Evolutionary conservation across 2,329 filamentous ascomycete genomes (phyloP).

Genomic region (Aureobasidium sp.): DNA sequence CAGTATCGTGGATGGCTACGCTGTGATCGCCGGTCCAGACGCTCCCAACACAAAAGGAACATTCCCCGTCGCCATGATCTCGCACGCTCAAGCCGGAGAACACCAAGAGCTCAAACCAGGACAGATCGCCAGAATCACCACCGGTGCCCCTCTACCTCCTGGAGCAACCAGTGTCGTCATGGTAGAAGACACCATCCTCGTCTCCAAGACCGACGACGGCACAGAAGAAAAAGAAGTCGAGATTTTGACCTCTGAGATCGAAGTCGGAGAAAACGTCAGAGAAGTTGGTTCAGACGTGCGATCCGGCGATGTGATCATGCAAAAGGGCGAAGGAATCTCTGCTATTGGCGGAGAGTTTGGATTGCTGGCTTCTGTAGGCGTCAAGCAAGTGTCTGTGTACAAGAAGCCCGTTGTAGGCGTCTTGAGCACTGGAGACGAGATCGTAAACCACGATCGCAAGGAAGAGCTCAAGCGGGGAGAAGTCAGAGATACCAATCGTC

Average conservation of each 20-base stretch:
- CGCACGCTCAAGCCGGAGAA: slow-evolving; percentile 72
- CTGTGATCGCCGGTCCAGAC: slow-evolving; percentile 58
- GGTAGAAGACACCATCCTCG: slow-evolving; percentile 87
- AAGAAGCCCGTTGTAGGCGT: slow-evolving; percentile 74
- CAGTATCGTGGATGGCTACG: slow-evolving; percentile 96
- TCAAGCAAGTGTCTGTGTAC: slow-evolving; percentile 63
- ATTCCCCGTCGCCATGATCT: slow-evolving; percentile 81
- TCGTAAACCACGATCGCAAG: slow-evolving; percentile 64
- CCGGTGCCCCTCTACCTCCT: slow-evolving; percentile 80
- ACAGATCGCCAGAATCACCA: slow-evolving; percentile 84
- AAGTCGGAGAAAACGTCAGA: slow-evolving; percentile 77
- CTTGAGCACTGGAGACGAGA: slow-evolving; percentile 90
- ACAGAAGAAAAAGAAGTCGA: slow-evolving; percentile 82
- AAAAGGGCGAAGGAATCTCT: slow-evolving; percentile 74
- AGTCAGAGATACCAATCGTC: slow-evolving; percentile 88
- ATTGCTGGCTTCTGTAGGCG: slow-evolving; percentile 77
- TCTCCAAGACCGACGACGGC: slow-evolving; percentile 68
- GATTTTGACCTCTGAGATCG: slow-evolving; percentile 70
- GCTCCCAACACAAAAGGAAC: slow-evolving; percentile 61
- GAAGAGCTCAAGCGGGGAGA: slow-evolving; percentile 66
- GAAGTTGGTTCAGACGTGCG: slow-evolving; percentile 85
- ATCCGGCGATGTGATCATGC: slow-evolving; percentile 61
- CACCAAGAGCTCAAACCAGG: slow-evolving; percentile 60
- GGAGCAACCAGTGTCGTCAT: slow-evolving; percentile 90
- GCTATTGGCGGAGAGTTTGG: slow-evolving; percentile 87